Conservation (phyloP, 257 asterid species). For the Rhazya stricta region DNA sequence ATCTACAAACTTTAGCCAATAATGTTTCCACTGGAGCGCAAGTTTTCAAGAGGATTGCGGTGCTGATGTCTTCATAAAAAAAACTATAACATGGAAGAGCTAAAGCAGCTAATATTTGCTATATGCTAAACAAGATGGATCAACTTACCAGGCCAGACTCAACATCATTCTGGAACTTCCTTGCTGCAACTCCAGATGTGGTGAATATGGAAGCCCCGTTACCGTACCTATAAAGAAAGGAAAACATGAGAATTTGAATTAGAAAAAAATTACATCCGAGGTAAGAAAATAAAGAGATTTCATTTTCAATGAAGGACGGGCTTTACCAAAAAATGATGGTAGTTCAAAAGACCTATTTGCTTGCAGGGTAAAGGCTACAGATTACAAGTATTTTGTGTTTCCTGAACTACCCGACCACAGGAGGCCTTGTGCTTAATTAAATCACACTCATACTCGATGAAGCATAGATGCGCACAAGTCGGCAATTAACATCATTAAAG, state of each 20-base stretch:
- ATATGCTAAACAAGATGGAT: not conserved
- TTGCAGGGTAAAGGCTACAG: not conserved
- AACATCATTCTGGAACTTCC: constrained; percentile 47
- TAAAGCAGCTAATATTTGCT: not conserved
- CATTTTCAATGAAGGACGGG: not conserved
- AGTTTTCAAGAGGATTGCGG: not conserved
- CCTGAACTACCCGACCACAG: not conserved
- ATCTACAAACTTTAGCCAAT: not conserved
- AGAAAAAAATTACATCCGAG: not conserved
- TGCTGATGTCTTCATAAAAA: not conserved
- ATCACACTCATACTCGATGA: not conserved
- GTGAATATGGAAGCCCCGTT: constrained; percentile 40
- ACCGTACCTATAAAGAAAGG: constrained; percentile 18
- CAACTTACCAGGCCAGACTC: constrained; percentile 34
- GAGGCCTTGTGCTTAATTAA: not conserved
- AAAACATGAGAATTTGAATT: not conserved
- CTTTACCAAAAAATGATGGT: not conserved
- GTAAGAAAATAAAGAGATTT: not conserved
- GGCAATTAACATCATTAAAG: not conserved
- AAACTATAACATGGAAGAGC: not conserved
- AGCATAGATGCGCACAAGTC: not conserved
- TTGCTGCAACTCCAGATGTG: constrained; percentile 33
- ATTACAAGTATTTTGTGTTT: not conserved
- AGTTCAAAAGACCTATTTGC: not conserved
- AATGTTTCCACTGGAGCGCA: not conserved